Conservation (phyloP, 768 basidiomycete species). For the Trametes cingulata region DNA sequence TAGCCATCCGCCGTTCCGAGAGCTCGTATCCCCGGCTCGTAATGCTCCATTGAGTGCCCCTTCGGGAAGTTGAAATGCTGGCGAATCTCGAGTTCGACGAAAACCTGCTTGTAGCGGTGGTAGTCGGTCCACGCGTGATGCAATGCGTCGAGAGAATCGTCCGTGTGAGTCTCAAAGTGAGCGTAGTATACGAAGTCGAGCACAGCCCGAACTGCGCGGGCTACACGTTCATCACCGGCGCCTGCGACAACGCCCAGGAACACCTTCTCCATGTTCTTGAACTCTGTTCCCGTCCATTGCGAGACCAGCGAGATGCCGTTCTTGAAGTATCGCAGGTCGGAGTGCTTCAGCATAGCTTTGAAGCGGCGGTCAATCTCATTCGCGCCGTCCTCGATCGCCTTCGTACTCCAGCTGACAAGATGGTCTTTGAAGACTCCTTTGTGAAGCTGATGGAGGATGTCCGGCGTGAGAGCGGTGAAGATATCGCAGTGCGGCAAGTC, state of each 20-base stretch:
- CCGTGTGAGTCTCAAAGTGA: conserved; percentile 28
- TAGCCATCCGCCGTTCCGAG: conserved; percentile 27
- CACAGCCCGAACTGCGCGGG: conserved; percentile 26
- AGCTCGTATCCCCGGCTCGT: conserved; percentile 20
- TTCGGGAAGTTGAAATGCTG: conserved; percentile 36
- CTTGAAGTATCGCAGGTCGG: conserved; percentile 40
- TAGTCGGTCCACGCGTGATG: conserved; percentile 23
- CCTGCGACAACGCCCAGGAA: conserved; percentile 31
- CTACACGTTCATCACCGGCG: conserved; percentile 9
- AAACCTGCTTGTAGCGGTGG: conserved; percentile 31
- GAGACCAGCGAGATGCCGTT: conserved; percentile 42
- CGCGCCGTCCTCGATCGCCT: conserved; percentile 9
- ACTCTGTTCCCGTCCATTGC: conserved; percentile 47
- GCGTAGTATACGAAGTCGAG: conserved; percentile 34
- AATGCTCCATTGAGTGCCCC: conserved; percentile 27
- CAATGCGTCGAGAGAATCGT: conserved; percentile 20
- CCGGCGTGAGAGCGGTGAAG: conserved; percentile 35
- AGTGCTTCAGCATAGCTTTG: conserved; percentile 33
- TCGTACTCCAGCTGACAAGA: conserved; percentile 29
- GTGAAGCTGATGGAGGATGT: conserved; percentile 28
- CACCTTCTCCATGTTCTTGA: conserved; percentile 34
- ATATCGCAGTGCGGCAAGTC: conserved; percentile 2
- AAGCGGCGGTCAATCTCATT: conserved; percentile 41
- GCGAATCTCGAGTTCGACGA: conserved; percentile 26
- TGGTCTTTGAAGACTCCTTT: conserved; percentile 37